A percentile compares a stretch with the other conserved stretches of the same genome.
phyloP scores from a whole-genome alignment of 2,329 filamentous ascomycete species.

The Pseudopyrenochaeta lycopersici region DNA sequence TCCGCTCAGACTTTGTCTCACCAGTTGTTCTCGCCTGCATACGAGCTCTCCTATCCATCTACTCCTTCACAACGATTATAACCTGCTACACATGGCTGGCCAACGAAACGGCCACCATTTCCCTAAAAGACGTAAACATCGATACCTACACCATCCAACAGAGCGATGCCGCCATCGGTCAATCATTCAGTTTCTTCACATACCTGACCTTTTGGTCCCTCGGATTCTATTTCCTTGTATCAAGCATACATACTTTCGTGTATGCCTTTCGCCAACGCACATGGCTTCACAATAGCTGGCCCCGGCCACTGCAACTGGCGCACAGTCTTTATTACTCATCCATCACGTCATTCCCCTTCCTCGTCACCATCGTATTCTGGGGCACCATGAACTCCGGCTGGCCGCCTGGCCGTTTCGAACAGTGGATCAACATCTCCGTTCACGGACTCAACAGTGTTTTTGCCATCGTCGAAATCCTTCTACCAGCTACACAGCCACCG shows the following conservation, averaged over 20 bases:
- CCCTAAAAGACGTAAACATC: conserved; percentile 37
- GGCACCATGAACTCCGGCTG: conserved; percentile 53
- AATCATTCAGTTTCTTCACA: conserved; percentile 81
- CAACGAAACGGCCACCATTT: conserved; percentile 22
- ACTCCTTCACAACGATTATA: conserved; percentile 73
- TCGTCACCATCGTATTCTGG: conserved; percentile 54
- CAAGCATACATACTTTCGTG: conserved; percentile 71
- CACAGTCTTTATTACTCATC: conserved; percentile 49
- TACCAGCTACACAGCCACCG: conserved; percentile 69
- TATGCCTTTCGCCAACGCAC: conserved; percentile 57
- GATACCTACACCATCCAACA: conserved; percentile 65
- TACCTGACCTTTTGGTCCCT: conserved; percentile 82
- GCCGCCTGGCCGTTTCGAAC: conserved; percentile 42
- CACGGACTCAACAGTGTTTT: conserved; percentile 78
- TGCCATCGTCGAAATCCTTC: conserved; percentile 75
- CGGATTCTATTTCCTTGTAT: conserved; percentile 76
- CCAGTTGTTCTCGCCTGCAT: conserved; percentile 67
- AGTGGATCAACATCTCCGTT: conserved; percentile 71
- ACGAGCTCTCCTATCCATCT: conserved; percentile 63
- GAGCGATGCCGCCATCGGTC: conserved; percentile 65
- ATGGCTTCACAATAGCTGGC: conserved; percentile 46
- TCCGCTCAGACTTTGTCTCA: conserved; percentile 79
- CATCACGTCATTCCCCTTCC: conserved; percentile 49
- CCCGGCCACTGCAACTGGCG: conserved; percentile 38
- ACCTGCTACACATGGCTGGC: conserved; percentile 69